These are phyloP conservation scores for Lasiosphaeria hispida DNA, from an alignment of 495 filamentous ascomycete genomes.

Conservation along the genomic window DNA sequence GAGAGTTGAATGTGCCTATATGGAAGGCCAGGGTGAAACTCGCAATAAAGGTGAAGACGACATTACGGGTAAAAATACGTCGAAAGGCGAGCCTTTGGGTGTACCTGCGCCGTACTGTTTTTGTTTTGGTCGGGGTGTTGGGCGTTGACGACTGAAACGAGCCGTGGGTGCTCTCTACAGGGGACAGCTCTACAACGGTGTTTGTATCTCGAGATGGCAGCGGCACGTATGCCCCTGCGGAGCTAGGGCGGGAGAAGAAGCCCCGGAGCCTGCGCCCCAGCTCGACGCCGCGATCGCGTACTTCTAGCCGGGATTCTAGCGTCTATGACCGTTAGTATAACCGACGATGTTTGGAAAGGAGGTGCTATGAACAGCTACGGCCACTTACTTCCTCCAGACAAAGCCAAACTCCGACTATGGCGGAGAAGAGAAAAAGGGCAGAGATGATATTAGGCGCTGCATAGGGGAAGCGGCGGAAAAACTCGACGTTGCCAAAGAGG, in stretches of 20 bases:
- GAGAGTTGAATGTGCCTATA: conserved; percentile 77
- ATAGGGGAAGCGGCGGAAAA: conserved; percentile 69
- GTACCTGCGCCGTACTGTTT: conserved; percentile 28
- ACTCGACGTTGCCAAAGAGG: conserved; percentile 65
- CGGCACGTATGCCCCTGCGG: conserved; percentile 13
- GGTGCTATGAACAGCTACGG: neutral
- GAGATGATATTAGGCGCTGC: conserved; percentile 73
- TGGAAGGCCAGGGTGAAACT: conserved; percentile 73
- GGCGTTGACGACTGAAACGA: conserved; percentile 14
- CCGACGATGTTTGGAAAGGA: neutral
- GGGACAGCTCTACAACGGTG: conserved; percentile 29
- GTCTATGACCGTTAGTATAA: conserved; percentile 43
- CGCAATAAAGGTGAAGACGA: conserved; percentile 60
- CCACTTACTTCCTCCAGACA: conserved; percentile 65
- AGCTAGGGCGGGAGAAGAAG: conserved; percentile 13
- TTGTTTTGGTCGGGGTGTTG: conserved; percentile 3
- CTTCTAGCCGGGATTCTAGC: conserved; percentile 45
- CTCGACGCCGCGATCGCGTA: conserved; percentile 48
- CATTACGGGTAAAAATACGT: conserved; percentile 76
- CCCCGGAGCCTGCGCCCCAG: conserved; percentile 30
- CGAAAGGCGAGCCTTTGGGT: conserved; percentile 60
- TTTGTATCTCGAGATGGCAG: conserved; percentile 18
- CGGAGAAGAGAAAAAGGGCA: conserved; percentile 59
- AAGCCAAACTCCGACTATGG: conserved; percentile 56
- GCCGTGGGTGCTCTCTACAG: conserved; percentile 7